Evolutionary conservation across 257 asterid species (phyloP).

Genomic region (Nicotiana tomentosiformis): DNA sequence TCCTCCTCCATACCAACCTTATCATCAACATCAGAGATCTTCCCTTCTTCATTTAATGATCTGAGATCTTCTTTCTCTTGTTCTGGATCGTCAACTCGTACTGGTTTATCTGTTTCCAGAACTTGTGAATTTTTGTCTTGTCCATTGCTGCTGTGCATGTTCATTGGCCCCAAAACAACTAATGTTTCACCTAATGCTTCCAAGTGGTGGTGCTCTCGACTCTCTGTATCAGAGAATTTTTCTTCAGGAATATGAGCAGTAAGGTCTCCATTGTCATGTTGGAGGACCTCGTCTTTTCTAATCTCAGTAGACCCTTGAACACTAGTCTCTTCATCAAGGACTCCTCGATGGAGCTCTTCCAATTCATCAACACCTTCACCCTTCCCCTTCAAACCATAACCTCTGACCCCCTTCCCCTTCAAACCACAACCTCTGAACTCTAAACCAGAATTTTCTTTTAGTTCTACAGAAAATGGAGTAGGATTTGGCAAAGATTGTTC

Average conservation of each 20-base stretch:
- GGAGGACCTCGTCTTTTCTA: not conserved
- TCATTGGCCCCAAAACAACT: not conserved
- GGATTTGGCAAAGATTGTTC: not conserved
- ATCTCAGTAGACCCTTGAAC: not conserved
- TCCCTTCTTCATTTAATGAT: not conserved
- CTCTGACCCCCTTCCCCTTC: not conserved
- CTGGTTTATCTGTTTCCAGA: not conserved
- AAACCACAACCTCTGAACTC: not conserved
- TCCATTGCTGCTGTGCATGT: not conserved
- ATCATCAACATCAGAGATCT: not conserved
- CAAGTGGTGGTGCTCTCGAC: slow-evolving; percentile 1
- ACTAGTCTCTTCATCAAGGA: slow-evolving; percentile 3
- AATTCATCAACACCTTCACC: not conserved
- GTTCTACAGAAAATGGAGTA: not conserved
- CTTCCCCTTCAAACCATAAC: not conserved
- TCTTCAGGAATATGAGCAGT: not conserved
- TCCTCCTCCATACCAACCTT: not conserved
- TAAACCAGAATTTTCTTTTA: not conserved
- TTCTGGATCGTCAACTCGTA: not conserved
- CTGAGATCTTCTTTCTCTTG: not conserved
- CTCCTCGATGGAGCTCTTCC: not conserved
- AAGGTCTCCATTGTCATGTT: not conserved
- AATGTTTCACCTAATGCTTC: slow-evolving; percentile 4
- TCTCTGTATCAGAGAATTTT: not conserved
- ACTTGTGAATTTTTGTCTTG: not conserved